Evolutionary conservation across 1,284 basidiomycete genomes (phyloP).

Genomic region (Cryptococcus sp.): DNA sequence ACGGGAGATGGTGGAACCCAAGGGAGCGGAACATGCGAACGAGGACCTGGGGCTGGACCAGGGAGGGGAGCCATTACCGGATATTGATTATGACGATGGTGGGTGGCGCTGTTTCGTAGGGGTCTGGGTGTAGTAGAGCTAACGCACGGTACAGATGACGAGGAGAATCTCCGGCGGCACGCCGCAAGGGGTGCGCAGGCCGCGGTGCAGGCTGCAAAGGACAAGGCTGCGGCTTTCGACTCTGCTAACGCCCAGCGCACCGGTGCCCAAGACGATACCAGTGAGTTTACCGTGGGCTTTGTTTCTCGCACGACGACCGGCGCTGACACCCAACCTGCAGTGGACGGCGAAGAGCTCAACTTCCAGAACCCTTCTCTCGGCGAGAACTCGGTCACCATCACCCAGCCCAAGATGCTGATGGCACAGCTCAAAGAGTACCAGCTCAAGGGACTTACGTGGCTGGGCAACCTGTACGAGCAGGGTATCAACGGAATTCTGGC

Average conservation of each 20-base stretch:
- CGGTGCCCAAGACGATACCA: conserved; percentile 52
- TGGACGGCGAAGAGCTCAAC: conserved; percentile 90
- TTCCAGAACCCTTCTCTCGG: conserved; percentile 99
- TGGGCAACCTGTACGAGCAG: conserved; percentile 96
- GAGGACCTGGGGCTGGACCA: conserved; percentile 58
- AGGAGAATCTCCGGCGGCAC: conserved; percentile 82
- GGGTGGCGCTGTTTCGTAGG: conserved; percentile 33
- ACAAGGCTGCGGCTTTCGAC: conserved; percentile 83
- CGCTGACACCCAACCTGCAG: conserved; percentile 51
- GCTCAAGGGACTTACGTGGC: conserved; percentile 96
- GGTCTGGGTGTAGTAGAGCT: neutral
- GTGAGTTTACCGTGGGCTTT: conserved; percentile 47
- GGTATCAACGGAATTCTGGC: conserved; percentile 98
- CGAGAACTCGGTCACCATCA: conserved; percentile 76
- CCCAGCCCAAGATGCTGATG: conserved; percentile 94
- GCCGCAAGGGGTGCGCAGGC: conserved; percentile 87
- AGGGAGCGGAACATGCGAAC: conserved; percentile 57
- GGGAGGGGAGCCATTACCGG: conserved; percentile 59
- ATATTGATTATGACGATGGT: conserved; percentile 95
- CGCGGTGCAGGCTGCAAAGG: conserved; percentile 74
- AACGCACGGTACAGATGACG: conserved; percentile 63
- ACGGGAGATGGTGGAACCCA: conserved; percentile 7
- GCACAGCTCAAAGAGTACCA: conserved; percentile 98
- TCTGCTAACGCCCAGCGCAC: conserved; percentile 54
- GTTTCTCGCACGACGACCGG: neutral